A percentile compares a stretch with the other conserved stretches of the same genome.
These are phyloP conservation scores for Septoria petroselini DNA, from an alignment of 2,329 filamentous ascomycete species.

Conservation along the genomic window DNA sequence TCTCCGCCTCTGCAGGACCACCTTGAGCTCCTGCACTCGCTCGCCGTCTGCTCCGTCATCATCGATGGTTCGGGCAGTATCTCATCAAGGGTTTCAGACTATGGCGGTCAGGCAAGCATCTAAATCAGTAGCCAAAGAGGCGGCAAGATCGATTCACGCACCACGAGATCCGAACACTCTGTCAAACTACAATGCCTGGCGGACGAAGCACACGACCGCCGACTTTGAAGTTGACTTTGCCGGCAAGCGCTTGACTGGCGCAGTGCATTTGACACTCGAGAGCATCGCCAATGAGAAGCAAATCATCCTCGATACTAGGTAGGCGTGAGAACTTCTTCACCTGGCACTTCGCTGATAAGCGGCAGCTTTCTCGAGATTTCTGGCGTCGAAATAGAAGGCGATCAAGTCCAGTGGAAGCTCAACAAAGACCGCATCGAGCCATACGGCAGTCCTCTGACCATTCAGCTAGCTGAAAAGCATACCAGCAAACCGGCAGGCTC, in stretches of 20 bases:
- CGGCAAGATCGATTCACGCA: slow-evolving; percentile 36
- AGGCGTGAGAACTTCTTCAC: neutral
- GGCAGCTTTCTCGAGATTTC: slow-evolving; percentile 67
- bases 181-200: slow-evolving; percentile 86
- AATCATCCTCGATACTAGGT: slow-evolving; percentile 76
- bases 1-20: slow-evolving; percentile 12
- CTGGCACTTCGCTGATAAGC: slow-evolving; percentile 4
- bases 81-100: slow-evolving; percentile 10
- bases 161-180: slow-evolving; percentile 76
- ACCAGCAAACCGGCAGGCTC: slow-evolving; percentile 31
- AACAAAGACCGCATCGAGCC: slow-evolving; percentile 66
- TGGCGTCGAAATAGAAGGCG: slow-evolving; percentile 66
- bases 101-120: slow-evolving; percentile 33
- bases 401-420: slow-evolving; percentile 65
- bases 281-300: slow-evolving; percentile 71
- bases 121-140: slow-evolving; percentile 28
- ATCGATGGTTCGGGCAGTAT: slow-evolving; percentile 13
- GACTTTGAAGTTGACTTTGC: slow-evolving; percentile 82
- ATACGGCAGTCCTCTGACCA: slow-evolving; percentile 68
- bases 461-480: slow-evolving; percentile 52
- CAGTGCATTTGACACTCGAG: slow-evolving; percentile 71
- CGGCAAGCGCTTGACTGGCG: slow-evolving; percentile 71
- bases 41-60: slow-evolving; percentile 11
- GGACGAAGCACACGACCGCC: slow-evolving; percentile 77
- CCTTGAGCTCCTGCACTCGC: slow-evolving; percentile 1